phyloP scores from a whole-genome alignment of 192 early-diverging fungal genomes.

The Coemansia sp. region DNA sequence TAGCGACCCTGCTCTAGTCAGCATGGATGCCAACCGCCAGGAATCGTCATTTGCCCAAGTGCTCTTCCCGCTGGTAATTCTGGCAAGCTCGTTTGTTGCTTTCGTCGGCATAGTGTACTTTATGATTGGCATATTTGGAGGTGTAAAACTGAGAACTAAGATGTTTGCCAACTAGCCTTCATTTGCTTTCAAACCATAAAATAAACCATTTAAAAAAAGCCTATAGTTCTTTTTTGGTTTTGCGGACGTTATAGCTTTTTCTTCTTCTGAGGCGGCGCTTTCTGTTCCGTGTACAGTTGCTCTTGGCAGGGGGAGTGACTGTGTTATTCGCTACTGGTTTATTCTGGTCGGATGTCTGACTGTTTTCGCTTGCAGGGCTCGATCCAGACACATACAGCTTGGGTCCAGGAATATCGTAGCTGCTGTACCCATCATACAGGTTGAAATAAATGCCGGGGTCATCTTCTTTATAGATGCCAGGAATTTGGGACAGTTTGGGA shows the following conservation, averaged over 20 bases:
- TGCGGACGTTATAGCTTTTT: no score
- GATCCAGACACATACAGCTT: slow-evolving; percentile 5
- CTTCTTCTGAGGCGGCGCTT: no score
- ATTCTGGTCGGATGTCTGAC: no score
- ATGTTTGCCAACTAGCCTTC: not conserved
- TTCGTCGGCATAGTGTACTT: slow-evolving; percentile 26
- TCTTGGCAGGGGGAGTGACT: no score
- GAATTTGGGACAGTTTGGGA: slow-evolving; percentile 14
- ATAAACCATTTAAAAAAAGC: no score
- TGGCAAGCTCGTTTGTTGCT: slow-evolving; percentile 23
- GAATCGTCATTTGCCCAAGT: slow-evolving; percentile 13
- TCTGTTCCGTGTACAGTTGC: no score
- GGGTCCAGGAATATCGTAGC: slow-evolving; percentile 18
- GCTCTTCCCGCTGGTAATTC: slow-evolving; percentile 30
- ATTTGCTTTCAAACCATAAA: no score
- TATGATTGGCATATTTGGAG: slow-evolving; percentile 37
- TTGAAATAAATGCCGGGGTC: slow-evolving; percentile 19
- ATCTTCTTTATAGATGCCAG: slow-evolving; percentile 13
- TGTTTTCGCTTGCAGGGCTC: no score
- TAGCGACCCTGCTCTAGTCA: slow-evolving; percentile 26
- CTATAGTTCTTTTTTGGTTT: no score
- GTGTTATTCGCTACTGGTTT: no score
- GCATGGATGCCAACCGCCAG: slow-evolving; percentile 9
- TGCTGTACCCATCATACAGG: slow-evolving; percentile 4
- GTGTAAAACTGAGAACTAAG: slow-evolving; percentile 14